Percentiles rank a stretch among this genome's conserved stretches.
phyloP scores from a whole-genome alignment of 192 early-diverging fungal genomes.

The Funneliformis mosseae region DNA sequence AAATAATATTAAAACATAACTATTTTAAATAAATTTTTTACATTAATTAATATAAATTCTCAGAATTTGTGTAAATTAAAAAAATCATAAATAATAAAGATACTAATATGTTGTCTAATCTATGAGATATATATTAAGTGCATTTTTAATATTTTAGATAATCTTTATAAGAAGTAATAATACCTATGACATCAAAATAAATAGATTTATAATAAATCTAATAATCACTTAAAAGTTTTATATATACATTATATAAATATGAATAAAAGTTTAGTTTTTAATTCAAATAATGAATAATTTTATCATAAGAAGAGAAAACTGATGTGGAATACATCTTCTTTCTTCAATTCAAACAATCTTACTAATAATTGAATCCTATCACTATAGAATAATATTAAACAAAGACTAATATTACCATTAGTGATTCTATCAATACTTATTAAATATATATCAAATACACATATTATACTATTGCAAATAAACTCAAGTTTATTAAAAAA shows the following conservation, averaged over 20 bases:
- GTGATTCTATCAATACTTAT: slow-evolving; percentile 64
- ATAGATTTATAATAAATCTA: slow-evolving; percentile 67
- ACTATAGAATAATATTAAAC: slow-evolving; percentile 73
- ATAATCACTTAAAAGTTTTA: slow-evolving; percentile 58
- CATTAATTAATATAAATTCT: too few species aligned
- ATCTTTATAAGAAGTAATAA: slow-evolving; percentile 46
- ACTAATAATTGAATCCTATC: slow-evolving; percentile 73
- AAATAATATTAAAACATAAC: slow-evolving; percentile 66
- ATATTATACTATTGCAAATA: slow-evolving; percentile 66
- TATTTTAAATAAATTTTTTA: slow-evolving; percentile 45
- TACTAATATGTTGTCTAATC: slow-evolving; percentile 28
- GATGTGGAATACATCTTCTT: slow-evolving; percentile 77
- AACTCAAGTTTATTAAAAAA: slow-evolving; percentile 43
- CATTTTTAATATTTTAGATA: slow-evolving; percentile 36
- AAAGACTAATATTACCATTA: slow-evolving; percentile 56
- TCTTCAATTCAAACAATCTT: slow-evolving; percentile 80
- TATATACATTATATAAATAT: too few species aligned
- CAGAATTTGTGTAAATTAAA: not conserved
- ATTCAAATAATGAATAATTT: not conserved
- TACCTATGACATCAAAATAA: slow-evolving; percentile 57
- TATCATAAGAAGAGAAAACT: slow-evolving; percentile 69
- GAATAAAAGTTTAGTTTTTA: not conserved
- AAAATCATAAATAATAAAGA: not conserved
- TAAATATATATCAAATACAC: slow-evolving; percentile 69
- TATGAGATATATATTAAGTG: slow-evolving; percentile 65